These are phyloP conservation scores for Trichosanthes truncata DNA, from an alignment of 306 rosid genomes.

Conservation along the genomic window DNA sequence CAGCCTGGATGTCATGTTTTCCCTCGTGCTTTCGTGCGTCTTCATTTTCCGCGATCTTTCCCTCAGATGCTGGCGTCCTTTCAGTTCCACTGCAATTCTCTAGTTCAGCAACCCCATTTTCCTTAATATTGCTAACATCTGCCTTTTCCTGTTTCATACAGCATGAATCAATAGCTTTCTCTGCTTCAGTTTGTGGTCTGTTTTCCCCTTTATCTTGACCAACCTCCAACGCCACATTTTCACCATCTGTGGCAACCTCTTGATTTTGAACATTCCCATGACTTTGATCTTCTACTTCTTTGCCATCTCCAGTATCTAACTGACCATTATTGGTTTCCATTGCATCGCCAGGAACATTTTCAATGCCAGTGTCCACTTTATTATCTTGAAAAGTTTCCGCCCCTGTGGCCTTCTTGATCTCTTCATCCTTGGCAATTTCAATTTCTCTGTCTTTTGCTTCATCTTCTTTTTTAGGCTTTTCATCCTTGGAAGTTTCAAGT, in stretches of 20 bases:
- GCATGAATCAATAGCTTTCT: conserved; percentile 23
- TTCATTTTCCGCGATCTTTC: conserved; percentile 12
- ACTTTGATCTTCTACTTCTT: background rate
- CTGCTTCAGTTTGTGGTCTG: conserved; percentile 13
- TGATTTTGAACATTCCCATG: background rate
- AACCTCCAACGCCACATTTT: background rate
- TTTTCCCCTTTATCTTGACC: conserved; percentile 2
- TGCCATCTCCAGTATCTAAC: background rate
- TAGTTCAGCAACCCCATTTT: conserved; percentile 30
- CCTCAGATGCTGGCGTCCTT: background rate
- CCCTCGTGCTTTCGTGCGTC: conserved; percentile 23
- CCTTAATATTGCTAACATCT: conserved; percentile 10
- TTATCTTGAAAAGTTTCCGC: background rate
- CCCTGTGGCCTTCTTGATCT: background rate
- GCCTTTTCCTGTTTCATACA: conserved; percentile 24
- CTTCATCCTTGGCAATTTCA: background rate
- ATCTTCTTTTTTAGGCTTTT: conserved; percentile 1
- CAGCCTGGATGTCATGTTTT: conserved; percentile 18
- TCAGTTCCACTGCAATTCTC: background rate
- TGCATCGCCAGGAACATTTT: background rate
- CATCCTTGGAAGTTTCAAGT: background rate
- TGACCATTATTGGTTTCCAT: background rate
- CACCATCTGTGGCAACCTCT: background rate
- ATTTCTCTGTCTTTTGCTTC: conserved; percentile 3
- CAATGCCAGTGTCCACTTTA: background rate